A percentile compares a stretch with the other conserved stretches of the same genome.
Conservation (phyloP, 306 rosid species). For the Pterocarpus santalinus region DNA sequence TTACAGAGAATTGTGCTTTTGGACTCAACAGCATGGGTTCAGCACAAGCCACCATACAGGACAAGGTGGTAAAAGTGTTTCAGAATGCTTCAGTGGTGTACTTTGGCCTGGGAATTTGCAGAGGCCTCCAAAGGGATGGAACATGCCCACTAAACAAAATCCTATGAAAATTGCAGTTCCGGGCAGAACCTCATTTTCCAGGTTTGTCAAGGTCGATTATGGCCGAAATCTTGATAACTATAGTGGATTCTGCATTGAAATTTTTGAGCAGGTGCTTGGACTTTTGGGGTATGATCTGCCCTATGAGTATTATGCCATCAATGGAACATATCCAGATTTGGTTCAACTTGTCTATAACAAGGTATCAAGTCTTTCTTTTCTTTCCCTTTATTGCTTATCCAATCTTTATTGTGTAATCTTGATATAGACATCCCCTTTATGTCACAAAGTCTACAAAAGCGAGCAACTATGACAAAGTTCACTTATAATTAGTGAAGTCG, state of each 20-base stretch:
- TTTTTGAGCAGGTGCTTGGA: constrained; percentile 40
- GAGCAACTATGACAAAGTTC: neutral
- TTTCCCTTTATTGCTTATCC: neutral
- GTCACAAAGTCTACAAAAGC: neutral
- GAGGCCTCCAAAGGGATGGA: constrained; percentile 69
- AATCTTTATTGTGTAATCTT: neutral
- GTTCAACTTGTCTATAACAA: constrained; percentile 62
- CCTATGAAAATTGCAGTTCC: constrained; percentile 72
- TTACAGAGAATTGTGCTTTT: constrained; percentile 62
- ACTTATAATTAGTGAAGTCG: neutral
- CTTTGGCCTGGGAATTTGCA: constrained; percentile 71
- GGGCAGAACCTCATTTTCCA: constrained; percentile 59
- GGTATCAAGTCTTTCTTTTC: constrained; percentile 48
- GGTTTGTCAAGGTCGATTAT: constrained; percentile 66
- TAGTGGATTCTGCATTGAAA: constrained; percentile 65
- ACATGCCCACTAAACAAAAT: constrained; percentile 59
- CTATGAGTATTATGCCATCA: constrained; percentile 37
- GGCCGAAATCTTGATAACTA: constrained; percentile 9
- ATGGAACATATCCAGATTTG: constrained; percentile 58
- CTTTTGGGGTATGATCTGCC: constrained; percentile 60
- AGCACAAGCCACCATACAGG: constrained; percentile 8
- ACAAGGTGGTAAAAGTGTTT: constrained; percentile 11
- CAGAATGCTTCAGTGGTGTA: constrained; percentile 50
- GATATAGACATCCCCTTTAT: neutral
- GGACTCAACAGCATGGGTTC: constrained; percentile 60